Evolutionary conservation across 2,329 filamentous ascomycete genomes (phyloP), one percentile per base, ranked within the genome.

Genomic region (Penicillium verrucosum): DNA sequence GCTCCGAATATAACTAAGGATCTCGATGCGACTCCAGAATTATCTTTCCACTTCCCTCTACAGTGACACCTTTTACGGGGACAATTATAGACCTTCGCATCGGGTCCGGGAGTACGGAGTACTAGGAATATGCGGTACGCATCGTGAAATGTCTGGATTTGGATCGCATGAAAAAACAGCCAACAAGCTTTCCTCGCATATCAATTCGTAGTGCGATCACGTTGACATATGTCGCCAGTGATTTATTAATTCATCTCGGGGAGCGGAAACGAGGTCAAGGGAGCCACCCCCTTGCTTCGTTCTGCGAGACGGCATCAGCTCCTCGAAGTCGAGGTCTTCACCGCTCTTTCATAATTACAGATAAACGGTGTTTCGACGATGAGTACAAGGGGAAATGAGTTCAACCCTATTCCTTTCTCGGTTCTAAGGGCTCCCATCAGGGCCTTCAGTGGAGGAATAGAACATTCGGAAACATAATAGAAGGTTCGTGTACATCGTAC

Each of bases 291-390:
- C 61, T 61, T 54, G 60, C 61, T 40, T 57, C 32, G 6, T n/a
- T 62, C 56, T 60, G 62, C 58, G 50, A 47, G 63, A 56, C 56
- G 60, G 50, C 63, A 66, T 64, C 61, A 62, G 54, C 41, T 49
- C 14, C 42, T 51, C 38, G 40, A 27, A 32, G 51, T 43, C 37
- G 47, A 43, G 18, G 36, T 43, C 50, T 55, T 60, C 64, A 66
- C 64, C 64, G 64, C 64, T 66, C 45, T 54, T 60, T 66, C 56
- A 25, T 7, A 27, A 40, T 16, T 7, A 34, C 42, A 23, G 54
- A 29, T 41, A 36, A 38, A 12, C 36, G 14, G 25, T 41, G 8
- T 9, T 23, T 11, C 18, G 34, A 3, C 14, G 21, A 49, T 42
- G 46, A 21, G 49, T 37, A 52, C 37, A 42, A 34, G 27, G 52